Evolutionary conservation across 129 eudicot species (phyloP).

Genomic region (Cynara cardunculus): DNA sequence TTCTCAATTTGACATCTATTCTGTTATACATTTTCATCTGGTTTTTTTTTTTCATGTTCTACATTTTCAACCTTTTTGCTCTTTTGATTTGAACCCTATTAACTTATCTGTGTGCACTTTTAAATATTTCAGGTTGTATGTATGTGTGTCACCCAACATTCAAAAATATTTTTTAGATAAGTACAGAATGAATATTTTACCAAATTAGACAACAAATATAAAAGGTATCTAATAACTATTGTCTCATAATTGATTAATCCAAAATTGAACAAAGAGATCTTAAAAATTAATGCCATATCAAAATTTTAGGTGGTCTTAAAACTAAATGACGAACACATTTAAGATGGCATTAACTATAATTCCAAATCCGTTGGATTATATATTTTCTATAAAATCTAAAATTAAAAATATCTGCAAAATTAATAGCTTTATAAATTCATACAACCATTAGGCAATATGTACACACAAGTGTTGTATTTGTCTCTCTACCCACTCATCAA

Average conservation of each 20-base stretch:
- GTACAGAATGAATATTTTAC: neutral
- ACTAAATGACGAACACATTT: neutral
- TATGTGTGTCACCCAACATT: neutral
- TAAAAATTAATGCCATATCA: neutral
- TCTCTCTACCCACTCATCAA: neutral
- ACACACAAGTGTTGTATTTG: neutral
- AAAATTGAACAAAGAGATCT: neutral
- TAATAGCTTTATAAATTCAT: slow-evolving; percentile 3
- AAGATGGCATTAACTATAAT: neutral
- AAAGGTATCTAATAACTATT: neutral
- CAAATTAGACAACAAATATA: neutral
- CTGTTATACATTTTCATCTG: neutral
- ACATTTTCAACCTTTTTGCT: neutral
- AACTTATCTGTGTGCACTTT: neutral
- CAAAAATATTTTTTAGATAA: neutral
- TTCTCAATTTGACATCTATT: neutral
- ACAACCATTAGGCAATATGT: neutral
- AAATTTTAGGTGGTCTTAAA: neutral
- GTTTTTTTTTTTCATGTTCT: too few species aligned
- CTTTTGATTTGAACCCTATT: neutral
- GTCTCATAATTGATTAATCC: neutral
- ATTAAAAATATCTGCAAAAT: neutral
- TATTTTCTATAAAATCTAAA: neutral
- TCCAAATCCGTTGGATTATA: neutral
- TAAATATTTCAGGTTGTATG: neutral